Base-by-base conservation (phyloP, 495 filamentous ascomycete species). In the Trypethelium eluteriae region DNA sequence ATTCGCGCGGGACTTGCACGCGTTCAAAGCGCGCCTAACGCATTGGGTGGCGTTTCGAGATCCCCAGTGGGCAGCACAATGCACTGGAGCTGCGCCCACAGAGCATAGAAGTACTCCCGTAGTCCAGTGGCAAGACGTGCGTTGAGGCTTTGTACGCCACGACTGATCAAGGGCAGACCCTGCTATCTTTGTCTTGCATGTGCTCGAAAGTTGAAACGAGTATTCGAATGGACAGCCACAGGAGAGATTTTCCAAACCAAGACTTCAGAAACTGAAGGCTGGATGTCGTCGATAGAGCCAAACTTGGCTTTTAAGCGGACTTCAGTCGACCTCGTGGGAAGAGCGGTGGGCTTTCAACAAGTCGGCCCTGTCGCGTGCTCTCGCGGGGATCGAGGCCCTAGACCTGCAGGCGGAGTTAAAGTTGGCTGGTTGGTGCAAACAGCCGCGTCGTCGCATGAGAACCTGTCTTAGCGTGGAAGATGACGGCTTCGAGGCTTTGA, bases 1-100 rank as follows among this genome's bases (percentile, higher is more conserved):
- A 59, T 59, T 59, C 53, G 53, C 53, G 32, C 53, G 25, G 14
- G 32, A 36, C 18, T 36, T 59, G 25, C 7, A 59, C 53, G 53
- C 53, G 18, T 11, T 14, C 14, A 18, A 36, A 2, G 53, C 53
- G 25, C 32, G n/a, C 32, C 36, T 34, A 18, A 18, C 34, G 53
- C 5, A 36, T 35, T 59, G 53, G 32, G 18, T 5, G 7, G 3
- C 53, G 25, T 59, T 34, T 9, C 7, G 32, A 14, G 36, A 11
- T 7, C 53, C 10, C 32, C 53, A 59, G 32, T 32, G 5, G 3
- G 32, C 18, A 59, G 32, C 32, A 36, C 4, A 36, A 36, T 59
- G 53, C 53, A 59, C 18, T 5, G 25, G 3, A 7, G 18, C 10
- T 5, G 5, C 10, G 53, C 6, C 53, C 32, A 9, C 32, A 36